Percentiles rank a stretch among this genome's conserved stretches.
phyloP scores from a whole-genome alignment of 1,284 basidiomycete species.

The Gymnopus androsaceus region DNA sequence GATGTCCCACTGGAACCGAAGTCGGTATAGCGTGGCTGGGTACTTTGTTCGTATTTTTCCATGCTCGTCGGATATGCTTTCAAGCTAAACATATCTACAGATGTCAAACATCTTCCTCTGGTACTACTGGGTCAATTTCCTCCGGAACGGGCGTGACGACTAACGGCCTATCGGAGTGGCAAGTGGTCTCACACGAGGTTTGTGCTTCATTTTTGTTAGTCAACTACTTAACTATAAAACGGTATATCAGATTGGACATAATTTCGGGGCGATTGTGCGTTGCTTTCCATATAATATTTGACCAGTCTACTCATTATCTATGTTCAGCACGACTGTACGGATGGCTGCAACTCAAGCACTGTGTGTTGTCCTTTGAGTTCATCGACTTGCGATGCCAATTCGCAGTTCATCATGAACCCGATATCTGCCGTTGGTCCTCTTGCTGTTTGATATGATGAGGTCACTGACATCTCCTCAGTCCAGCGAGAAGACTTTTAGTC shows the following conservation, averaged over 20 bases:
- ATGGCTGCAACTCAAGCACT: conserved; percentile 57
- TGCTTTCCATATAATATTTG: conserved; percentile 30
- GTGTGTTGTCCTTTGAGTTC: conserved; percentile 76
- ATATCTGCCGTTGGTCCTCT: conserved; percentile 54
- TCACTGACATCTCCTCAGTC: neutral
- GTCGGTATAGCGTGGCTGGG: conserved; percentile 91
- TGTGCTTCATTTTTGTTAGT: neutral
- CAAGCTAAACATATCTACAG: conserved; percentile 28
- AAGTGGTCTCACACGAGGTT: conserved; percentile 82
- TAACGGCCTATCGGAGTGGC: conserved; percentile 73
- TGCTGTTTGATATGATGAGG: neutral
- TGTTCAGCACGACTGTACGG: conserved; percentile 52
- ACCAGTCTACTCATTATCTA: conserved; percentile 21
- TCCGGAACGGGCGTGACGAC: conserved; percentile 88
- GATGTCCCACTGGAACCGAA: conserved; percentile 81
- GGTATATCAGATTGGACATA: conserved; percentile 65
- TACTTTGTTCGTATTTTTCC: conserved; percentile 52
- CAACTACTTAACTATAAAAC: neutral
- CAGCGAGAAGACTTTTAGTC: conserved; percentile 70
- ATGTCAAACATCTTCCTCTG: conserved; percentile 57
- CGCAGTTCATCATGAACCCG: conserved; percentile 81
- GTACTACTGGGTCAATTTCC: conserved; percentile 53
- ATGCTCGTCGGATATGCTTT: neutral
- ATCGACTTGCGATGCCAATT: conserved; percentile 64
- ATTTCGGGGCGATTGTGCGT: conserved; percentile 89